Evolutionary conservation across 257 asterid genomes (phyloP).

Genomic region (Solanum gandarillasii): DNA sequence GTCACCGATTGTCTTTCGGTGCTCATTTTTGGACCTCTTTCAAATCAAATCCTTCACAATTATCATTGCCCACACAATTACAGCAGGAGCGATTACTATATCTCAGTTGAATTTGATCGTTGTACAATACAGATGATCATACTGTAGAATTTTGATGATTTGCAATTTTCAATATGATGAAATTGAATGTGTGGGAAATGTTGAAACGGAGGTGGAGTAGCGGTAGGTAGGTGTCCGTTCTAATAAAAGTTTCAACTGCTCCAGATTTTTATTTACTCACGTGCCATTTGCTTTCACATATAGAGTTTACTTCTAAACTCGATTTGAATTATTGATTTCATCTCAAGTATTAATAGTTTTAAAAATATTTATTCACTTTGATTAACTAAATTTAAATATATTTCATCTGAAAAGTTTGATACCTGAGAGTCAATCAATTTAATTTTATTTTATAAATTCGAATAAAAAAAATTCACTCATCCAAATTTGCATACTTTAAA

Average conservation of each 20-base stretch:
- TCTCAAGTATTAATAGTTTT: no score
- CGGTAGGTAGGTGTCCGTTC: not conserved
- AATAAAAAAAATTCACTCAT: not conserved
- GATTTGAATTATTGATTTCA: no score
- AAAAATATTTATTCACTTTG: no score
- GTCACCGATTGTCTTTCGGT: slow-evolving; percentile 19
- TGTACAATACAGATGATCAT: not conserved
- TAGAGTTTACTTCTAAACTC: not conserved
- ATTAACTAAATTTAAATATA: no score
- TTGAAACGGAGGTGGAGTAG: not conserved
- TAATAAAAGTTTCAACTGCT: not conserved
- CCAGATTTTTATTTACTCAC: not conserved
- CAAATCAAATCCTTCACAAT: not conserved
- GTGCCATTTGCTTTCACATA: not conserved
- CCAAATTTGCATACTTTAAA: no score
- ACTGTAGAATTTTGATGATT: not conserved
- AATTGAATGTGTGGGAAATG: not conserved
- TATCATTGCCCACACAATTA: not conserved
- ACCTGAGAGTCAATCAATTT: not conserved
- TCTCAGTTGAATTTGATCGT: not conserved
- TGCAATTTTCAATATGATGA: not conserved
- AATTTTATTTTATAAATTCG: no score
- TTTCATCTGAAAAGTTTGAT: no score
- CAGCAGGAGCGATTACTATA: not conserved
- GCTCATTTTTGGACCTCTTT: slow-evolving; percentile 19